Evolutionary conservation across 768 basidiomycete species (phyloP).

Genomic region (Kwoniella dejecticola): DNA sequence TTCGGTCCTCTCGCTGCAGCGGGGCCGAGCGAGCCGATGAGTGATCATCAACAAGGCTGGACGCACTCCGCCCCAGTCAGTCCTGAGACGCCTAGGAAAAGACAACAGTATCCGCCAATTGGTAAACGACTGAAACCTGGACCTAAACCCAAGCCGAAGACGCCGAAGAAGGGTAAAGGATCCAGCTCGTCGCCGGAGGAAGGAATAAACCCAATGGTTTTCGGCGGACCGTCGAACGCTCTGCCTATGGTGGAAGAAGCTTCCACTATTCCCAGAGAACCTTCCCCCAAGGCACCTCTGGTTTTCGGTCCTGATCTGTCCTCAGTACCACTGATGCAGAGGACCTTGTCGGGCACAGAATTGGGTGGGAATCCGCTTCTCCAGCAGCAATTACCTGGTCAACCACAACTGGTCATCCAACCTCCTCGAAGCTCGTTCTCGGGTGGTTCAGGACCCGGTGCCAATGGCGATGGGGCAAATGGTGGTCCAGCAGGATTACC

Average conservation of each 20-base stretch:
- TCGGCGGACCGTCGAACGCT: slow-evolving; percentile 12
- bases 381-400: slow-evolving; percentile 18
- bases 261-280: slow-evolving; percentile 1
- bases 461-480: neutral
- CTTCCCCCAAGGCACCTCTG: slow-evolving; percentile 15
- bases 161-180: slow-evolving; percentile 37
- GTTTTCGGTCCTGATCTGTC: slow-evolving; percentile 31
- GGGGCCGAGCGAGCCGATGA: neutral
- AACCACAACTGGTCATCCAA: slow-evolving; percentile 28
- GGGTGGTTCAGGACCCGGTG: neutral
- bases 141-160: slow-evolving; percentile 54
- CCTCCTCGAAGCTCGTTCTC: slow-evolving; percentile 7
- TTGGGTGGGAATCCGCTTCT: slow-evolving; percentile 3
- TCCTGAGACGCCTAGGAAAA: slow-evolving; percentile 31
- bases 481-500: slow-evolving; percentile 33
- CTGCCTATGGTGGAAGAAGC: slow-evolving; percentile 14
- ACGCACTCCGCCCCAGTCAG: slow-evolving; percentile 8
- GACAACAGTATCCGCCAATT: slow-evolving; percentile 32
- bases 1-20: slow-evolving; percentile 20
- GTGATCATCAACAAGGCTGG: slow-evolving; percentile 11
- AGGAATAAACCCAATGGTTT: slow-evolving; percentile 11
- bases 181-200: neutral
- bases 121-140: slow-evolving; percentile 54
- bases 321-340: slow-evolving; percentile 25
- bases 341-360: slow-evolving; percentile 29